These are phyloP conservation scores for Infundibulicybe gibba DNA, from an alignment of 768 basidiomycete genomes.

Conservation along the genomic window DNA sequence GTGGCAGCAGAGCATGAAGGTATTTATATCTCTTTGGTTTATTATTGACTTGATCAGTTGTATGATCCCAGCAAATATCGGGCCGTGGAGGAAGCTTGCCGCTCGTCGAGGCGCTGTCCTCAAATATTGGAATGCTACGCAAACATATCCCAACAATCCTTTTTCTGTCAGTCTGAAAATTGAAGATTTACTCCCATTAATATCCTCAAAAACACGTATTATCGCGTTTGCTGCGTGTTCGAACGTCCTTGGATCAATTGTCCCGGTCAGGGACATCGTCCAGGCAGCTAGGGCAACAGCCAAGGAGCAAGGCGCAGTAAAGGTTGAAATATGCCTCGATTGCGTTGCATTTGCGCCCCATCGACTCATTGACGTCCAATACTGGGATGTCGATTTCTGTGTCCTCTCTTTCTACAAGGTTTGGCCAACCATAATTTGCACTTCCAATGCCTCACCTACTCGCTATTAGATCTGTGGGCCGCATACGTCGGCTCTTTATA, in stretches of 20 bases:
- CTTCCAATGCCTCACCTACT: not conserved
- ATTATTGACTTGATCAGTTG: not conserved
- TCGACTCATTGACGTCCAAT: constrained; percentile 63
- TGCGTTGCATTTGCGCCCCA: constrained; percentile 82
- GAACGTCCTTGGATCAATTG: constrained; percentile 67
- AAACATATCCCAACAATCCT: constrained; percentile 52
- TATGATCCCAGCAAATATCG: constrained; percentile 68
- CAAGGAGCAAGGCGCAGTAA: constrained; percentile 45
- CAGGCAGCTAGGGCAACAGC: constrained; percentile 49
- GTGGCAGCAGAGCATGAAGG: constrained; percentile 81
- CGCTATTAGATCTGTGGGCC: constrained; percentile 66
- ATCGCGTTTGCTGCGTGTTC: constrained; percentile 74
- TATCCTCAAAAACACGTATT: constrained; percentile 63
- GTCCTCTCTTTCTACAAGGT: constrained; percentile 80
- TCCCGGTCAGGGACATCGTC: constrained; percentile 57
- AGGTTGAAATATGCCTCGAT: constrained; percentile 68
- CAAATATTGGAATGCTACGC: constrained; percentile 55
- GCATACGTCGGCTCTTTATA: constrained; percentile 66
- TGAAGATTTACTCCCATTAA: constrained; percentile 56
- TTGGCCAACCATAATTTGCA: not conserved
- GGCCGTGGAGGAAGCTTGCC: constrained; percentile 76
- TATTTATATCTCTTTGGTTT: constrained; percentile 15
- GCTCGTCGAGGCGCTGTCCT: constrained; percentile 47
- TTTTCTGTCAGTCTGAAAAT: constrained; percentile 58
- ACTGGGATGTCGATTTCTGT: constrained; percentile 76